Evolutionary conservation across 2,329 filamentous ascomycete genomes (phyloP).

Genomic region (Alternaria postmessia): DNA sequence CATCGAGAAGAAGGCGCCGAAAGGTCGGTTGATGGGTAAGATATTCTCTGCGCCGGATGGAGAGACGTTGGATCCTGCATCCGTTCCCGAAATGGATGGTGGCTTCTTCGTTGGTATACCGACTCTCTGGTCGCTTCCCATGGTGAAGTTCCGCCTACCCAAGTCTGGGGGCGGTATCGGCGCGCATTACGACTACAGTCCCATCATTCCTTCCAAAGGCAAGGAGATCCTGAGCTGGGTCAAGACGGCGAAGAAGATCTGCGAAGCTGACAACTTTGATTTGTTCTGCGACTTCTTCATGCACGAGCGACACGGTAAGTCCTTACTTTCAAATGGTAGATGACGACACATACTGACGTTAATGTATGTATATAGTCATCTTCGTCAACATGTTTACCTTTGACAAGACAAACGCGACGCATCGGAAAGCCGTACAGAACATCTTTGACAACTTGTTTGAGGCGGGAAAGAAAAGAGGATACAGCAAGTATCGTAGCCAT

Average conservation of each 20-base stretch:
- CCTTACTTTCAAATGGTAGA: not conserved
- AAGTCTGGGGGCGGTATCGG: conserved; percentile 40
- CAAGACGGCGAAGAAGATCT: conserved; percentile 52
- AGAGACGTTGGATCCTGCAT: conserved; percentile 51
- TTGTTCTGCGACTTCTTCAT: conserved; percentile 60
- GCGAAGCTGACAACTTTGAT: conserved; percentile 55
- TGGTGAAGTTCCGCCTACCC: conserved; percentile 44
- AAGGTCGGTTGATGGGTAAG: conserved; percentile 49
- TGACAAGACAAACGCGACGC: conserved; percentile 54
- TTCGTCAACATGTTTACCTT: conserved; percentile 60
- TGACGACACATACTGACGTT: not conserved
- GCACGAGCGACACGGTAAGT: conserved; percentile 52
- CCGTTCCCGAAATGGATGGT: conserved; percentile 39
- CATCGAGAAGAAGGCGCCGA: conserved; percentile 47
- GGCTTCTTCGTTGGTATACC: conserved; percentile 46
- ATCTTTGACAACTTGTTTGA: conserved; percentile 42
- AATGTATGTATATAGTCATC: conserved; percentile 39
- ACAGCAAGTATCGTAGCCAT: conserved; percentile 44
- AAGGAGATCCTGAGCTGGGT: conserved; percentile 56
- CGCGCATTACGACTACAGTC: conserved; percentile 44
- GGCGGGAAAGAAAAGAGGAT: conserved; percentile 40
- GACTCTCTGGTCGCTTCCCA: conserved; percentile 41
- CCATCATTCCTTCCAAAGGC: conserved; percentile 46
- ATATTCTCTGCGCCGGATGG: conserved; percentile 52
- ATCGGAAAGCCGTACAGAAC: conserved; percentile 47